Percentiles rank a stretch among this genome's conserved stretches.
phyloP scores from a whole-genome alignment of 2,329 filamentous ascomycete species.

The Harringtonia aguacate region DNA sequence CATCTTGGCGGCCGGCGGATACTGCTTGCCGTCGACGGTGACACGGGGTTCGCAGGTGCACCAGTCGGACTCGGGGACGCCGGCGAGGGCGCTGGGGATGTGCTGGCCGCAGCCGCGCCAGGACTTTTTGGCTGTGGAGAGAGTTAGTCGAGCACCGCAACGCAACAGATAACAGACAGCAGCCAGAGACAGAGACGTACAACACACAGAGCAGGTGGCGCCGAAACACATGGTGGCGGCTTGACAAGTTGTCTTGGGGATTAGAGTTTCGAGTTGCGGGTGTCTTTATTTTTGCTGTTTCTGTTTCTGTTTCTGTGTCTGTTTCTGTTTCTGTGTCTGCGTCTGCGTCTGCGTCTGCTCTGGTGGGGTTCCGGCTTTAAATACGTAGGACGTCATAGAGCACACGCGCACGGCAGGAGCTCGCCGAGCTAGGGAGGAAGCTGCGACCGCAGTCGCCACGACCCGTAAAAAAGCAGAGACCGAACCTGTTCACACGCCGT shows the following conservation, averaged over 20 bases:
- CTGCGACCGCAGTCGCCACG: no score
- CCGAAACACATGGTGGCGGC: conserved; percentile 27
- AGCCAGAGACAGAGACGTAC: conserved; percentile 18
- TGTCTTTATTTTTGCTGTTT: background rate
- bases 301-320: background rate
- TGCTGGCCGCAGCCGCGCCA: conserved; percentile 41
- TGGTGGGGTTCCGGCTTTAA: no score
- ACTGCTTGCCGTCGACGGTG: conserved; percentile 31
- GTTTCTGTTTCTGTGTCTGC: no score
- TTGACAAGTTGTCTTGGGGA: background rate
- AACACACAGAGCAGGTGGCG: conserved; percentile 29
- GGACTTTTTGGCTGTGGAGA: conserved; percentile 29
- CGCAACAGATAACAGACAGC: conserved; percentile 12
- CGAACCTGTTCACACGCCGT: no score
- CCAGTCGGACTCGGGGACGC: conserved; percentile 33
- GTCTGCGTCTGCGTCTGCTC: no score
- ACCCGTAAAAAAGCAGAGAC: no score
- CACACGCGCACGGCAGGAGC: no score
- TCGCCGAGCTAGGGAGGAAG: no score
- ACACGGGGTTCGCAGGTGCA: conserved; percentile 35
- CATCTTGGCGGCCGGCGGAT: conserved; percentile 30
- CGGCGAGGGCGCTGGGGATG: conserved; percentile 31
- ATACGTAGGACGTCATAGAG: no score
- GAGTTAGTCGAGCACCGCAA: background rate
- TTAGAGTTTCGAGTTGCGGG: background rate